Evolutionary conservation across 2,329 filamentous ascomycete species (phyloP), one percentile per base, ranked within the genome.

Genomic region (Lachnellula occidentalis): DNA sequence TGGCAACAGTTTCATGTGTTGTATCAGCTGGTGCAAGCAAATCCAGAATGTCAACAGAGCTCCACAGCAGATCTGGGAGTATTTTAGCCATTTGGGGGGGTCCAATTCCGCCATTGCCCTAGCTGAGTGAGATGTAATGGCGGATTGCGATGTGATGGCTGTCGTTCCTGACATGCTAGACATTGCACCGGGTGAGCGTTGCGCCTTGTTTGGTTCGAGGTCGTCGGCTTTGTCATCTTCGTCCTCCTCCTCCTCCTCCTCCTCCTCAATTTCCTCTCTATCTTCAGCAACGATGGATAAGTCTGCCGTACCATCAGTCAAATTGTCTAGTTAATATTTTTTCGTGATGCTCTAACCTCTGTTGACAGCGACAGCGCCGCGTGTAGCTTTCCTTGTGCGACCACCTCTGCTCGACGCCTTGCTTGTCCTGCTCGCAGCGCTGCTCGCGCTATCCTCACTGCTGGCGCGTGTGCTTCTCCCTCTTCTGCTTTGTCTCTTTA

Each of bases 61-160:
- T 61, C 39, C 64, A 54, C 21, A 71, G 68, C 4, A 76, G 64
- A 24, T 72, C 69, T 19, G 69, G 70, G 6, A 76, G 66, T 11
- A 64, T 63, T 48, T 76, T 72, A 4, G 71, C 58, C 61, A 75
- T 69, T 41, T 69, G 62, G 6, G 70, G 62, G 70, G 59, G 4
- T 76, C 69, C 6, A 72, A 53, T 5, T 67, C 64, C 5, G 58
- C 60, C 17, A 67, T 52, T 45, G 69, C 66, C 12, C 47, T 47
- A 12, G 50, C 48, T 19, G 63, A 64, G 21, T 59, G 52, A 19
- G 57, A 53, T 46, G 61, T 60, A 5, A 51, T 48, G 9, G 51
- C 48, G 12, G 56, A 53, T 5, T 39, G 24, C 2, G 53, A 51
- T 45, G 63, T 61, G 8, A 53, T 48, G 8, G 58, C 61, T 14